Base-by-base conservation (phyloP, 345 rosid genomes). In the Trapa bicornis region DNA sequence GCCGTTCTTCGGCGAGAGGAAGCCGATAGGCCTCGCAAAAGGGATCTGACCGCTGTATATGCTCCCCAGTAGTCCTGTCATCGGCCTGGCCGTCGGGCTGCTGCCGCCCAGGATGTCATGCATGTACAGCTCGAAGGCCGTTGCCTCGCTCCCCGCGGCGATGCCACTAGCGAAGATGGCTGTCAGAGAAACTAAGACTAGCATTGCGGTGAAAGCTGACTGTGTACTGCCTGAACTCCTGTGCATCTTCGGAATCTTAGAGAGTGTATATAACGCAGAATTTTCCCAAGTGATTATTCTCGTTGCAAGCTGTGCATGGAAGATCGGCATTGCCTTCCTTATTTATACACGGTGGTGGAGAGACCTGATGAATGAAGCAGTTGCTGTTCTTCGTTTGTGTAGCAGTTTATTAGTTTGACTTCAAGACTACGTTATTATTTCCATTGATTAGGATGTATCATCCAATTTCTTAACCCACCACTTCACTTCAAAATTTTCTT, bases 31-130 rank as follows among this genome's bases (percentile, higher is more conserved):
- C 78, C 80, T 86, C 29, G 99, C 99, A 70, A 89, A 94, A 38
- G 99, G 97, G 38, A 94, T 97, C 69, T 94, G 96, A 22, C 97
- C 96, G n/a, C 79, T 85, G 78, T 91, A 94, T n/a, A 94, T 91
- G 82, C 84, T 89, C 16, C 99, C 99, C 29, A 89, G 83, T 80
- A 94, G 73, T 72, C 99, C 99, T 0, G 99, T 92, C 77, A 94
- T 71, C 0, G 96, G 99, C 68, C 97, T 85, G 0, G 97, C 95
- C 0, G 97, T 89, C 2, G 97, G 97, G 69, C 77, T 94, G 74
- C 87, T 79, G 50, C 99, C 99, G 1, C 96, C 97, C 0, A 91
- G 91, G 70, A 91, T 73, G 80, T 94, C 99, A 61, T 91, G 97
- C 96, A 94, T 83, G 80, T 80, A 94, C 65, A 94, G 78, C 72